Evolutionary conservation across 345 rosid species (phyloP), one percentile per base, ranked within the genome.

Genomic region (Eucalyptus urophylla): DNA sequence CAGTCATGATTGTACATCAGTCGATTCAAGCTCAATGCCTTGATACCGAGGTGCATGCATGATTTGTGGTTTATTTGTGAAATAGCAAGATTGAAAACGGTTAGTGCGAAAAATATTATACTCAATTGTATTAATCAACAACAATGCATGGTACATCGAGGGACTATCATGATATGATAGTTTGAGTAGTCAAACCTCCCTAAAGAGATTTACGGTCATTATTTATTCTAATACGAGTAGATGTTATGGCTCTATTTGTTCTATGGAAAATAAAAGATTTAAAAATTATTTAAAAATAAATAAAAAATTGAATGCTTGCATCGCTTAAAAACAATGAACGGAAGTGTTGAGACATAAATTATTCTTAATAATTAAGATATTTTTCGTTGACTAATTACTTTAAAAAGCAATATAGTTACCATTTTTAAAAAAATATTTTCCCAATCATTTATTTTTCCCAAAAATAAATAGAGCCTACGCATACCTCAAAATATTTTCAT

Each of bases 181-280:
- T 56, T 56, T 56, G 62, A 56, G 62, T 56, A 24, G 3, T 22
- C 13, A 56, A 56, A 56, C 6, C 62, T 56, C 62, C 13, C 29
- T 56, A 0, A 56, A 24, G 62, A 56, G 14, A 24, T 56, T 56
- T 24, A 24, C 13, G 0, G 0, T 8, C 6, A 24, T 56, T 56
- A 24, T 56, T 56, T 4, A 56, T 56, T 56, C 29, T 56, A 24
- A 24, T 56, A 56, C 0, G 1, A 24, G 13, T 56, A 24, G 14
- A 56, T 24, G 0, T 56, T 24, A 24, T 24, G 29, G 13, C 14
- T 56, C 3, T 0, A 1, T 56, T 56, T 56, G 29, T 56, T 56
- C 3, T 24, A 56, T 1, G 0, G 1, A 56, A 56, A 56, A 8
- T 56, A 56, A 56, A n/a, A n/a, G n/a, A n/a, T n/a, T n/a, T n/a